Evolutionary conservation across 2,329 filamentous ascomycete genomes (phyloP).

Genomic region (Karstenula rhodostoma): DNA sequence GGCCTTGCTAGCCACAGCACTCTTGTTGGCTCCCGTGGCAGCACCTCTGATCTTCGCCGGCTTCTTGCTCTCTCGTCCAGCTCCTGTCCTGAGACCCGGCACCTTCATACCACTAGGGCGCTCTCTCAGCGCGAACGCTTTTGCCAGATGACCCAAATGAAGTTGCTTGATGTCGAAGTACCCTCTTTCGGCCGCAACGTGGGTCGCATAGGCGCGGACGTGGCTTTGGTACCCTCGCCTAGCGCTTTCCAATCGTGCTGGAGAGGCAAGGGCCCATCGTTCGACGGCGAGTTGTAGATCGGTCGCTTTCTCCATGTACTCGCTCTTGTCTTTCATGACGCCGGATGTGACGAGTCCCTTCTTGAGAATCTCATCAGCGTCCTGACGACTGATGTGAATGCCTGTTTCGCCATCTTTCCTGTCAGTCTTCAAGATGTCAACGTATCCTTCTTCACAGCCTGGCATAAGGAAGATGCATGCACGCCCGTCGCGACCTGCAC

Average conservation of each 20-base stretch:
- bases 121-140: constrained; percentile 90
- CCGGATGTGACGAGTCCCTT: constrained; percentile 64
- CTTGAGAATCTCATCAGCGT: constrained; percentile 71
- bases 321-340: constrained; percentile 51
- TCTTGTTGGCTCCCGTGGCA: constrained; percentile 30
- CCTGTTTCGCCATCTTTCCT: constrained; percentile 70
- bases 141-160: constrained; percentile 91
- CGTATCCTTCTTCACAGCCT: constrained; percentile 90
- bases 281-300: constrained; percentile 73
- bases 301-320: constrained; percentile 72
- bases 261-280: constrained; percentile 69
- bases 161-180: constrained; percentile 93
- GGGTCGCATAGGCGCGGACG: constrained; percentile 92
- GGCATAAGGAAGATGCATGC: constrained; percentile 90
- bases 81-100: constrained; percentile 59
- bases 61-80: constrained; percentile 40
- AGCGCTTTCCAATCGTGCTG: constrained; percentile 78
- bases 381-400: constrained; percentile 63
- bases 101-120: constrained; percentile 79
- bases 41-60: constrained; percentile 54
- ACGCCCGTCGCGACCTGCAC: constrained; percentile 86
- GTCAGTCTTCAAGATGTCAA: constrained; percentile 77
- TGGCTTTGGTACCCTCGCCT: constrained; percentile 90
- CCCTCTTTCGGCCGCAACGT: constrained; percentile 81
- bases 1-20: constrained; percentile 48